phyloP scores from a whole-genome alignment of 768 basidiomycete genomes.

The Suillus spraguei region DNA sequence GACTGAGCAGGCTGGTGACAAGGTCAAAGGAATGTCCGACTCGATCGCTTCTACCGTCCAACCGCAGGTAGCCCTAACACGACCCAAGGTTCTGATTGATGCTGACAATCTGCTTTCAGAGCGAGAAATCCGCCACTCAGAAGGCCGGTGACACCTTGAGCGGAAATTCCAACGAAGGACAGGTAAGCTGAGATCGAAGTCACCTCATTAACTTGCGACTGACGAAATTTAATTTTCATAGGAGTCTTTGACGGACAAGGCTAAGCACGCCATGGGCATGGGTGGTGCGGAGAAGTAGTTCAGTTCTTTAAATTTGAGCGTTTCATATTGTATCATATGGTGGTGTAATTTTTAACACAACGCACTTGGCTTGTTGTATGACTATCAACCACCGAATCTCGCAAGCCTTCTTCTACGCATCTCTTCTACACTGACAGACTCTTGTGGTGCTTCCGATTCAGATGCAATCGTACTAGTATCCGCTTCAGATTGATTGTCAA shows the following conservation, averaged over 20 bases:
- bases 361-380: background rate
- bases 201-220: background rate
- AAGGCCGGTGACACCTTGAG: conserved; percentile 48
- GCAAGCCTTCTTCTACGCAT: conserved; percentile 65
- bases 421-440: conserved; percentile 60
- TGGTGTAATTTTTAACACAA: background rate
- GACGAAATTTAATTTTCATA: background rate
- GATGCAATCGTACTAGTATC: conserved; percentile 35
- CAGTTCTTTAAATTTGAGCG: background rate
- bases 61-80: conserved; percentile 40
- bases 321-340: background rate
- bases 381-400: conserved; percentile 55
- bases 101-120: conserved; percentile 28
- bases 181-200: conserved; percentile 26
- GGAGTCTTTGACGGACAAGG: conserved; percentile 20
- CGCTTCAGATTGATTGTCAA: conserved; percentile 37
- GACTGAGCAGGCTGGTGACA: conserved; percentile 53
- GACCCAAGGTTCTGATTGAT: background rate
- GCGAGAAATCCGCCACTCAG: conserved; percentile 56
- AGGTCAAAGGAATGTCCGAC: conserved; percentile 49
- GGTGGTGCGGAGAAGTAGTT: conserved; percentile 11
- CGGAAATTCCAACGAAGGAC: conserved; percentile 50
- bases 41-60: conserved; percentile 49
- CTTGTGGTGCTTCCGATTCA: conserved; percentile 28
- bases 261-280: conserved; percentile 17